A percentile compares a stretch with the other conserved stretches of the same genome.
phyloP scores from a whole-genome alignment of 2,329 filamentous ascomycete species.

The Uncinocarpus reesii region DNA sequence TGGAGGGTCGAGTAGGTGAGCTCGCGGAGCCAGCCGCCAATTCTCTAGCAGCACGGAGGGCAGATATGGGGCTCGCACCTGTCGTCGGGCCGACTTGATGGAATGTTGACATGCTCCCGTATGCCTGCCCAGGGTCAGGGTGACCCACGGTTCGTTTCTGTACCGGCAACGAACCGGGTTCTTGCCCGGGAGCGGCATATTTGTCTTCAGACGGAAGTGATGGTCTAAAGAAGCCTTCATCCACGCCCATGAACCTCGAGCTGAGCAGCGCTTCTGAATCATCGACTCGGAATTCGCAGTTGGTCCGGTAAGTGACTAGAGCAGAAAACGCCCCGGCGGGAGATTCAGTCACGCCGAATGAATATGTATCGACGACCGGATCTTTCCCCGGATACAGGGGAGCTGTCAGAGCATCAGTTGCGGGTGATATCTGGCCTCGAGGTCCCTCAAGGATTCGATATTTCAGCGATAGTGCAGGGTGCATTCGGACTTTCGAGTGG shows the following conservation, averaged over 20 bases:
- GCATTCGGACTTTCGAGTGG: constrained; percentile 56
- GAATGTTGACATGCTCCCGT: constrained; percentile 83
- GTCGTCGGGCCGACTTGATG: constrained; percentile 62
- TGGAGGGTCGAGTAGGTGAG: constrained; percentile 42
- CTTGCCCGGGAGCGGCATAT: constrained; percentile 28
- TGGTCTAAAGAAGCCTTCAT: constrained; percentile 77
- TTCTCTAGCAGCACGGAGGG: constrained; percentile 60
- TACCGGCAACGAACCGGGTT: constrained; percentile 67
- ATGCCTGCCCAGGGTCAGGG: constrained; percentile 63
- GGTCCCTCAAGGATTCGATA: constrained; percentile 64
- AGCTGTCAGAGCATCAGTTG: constrained; percentile 58
- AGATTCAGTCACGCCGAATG: constrained; percentile 74
- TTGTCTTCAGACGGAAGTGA: constrained; percentile 50
- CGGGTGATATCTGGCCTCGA: constrained; percentile 40
- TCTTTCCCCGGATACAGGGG: constrained; percentile 56
- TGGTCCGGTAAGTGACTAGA: constrained; percentile 71
- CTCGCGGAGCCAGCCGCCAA: constrained; percentile 37
- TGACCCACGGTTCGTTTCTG: constrained; percentile 41
- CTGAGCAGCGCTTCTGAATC: constrained; percentile 84
- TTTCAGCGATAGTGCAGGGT: constrained; percentile 58
- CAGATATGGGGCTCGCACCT: constrained; percentile 79
- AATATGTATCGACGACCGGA: constrained; percentile 62
- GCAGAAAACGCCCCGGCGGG: constrained; percentile 76
- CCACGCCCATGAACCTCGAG: constrained; percentile 84
- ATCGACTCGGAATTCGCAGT: constrained; percentile 83